Percentiles rank a stretch among this genome's conserved stretches.
Conservation (phyloP, 345 rosid species). For the Citrus inodora region DNA sequence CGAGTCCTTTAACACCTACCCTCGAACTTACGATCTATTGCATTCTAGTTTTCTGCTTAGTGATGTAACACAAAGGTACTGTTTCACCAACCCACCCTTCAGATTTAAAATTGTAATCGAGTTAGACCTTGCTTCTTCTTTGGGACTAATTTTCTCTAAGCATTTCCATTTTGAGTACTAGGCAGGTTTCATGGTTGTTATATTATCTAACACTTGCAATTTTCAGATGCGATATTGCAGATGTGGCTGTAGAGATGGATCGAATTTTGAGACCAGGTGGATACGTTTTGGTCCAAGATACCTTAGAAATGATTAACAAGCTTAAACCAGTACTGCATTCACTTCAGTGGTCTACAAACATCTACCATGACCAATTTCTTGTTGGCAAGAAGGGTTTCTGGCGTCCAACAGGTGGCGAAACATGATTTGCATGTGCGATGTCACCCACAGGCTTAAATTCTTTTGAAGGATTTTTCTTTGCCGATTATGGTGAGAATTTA, state of each 20-base stretch:
- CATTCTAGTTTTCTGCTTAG: slow-evolving; percentile 72
- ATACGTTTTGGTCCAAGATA: slow-evolving; percentile 72
- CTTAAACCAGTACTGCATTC: slow-evolving; percentile 49
- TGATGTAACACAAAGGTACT: slow-evolving; percentile 50
- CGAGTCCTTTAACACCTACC: slow-evolving; percentile 78
- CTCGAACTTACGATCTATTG: slow-evolving; percentile 81
- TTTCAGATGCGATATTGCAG: slow-evolving; percentile 58
- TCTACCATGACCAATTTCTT: slow-evolving; percentile 61
- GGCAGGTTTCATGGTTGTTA: neutral
- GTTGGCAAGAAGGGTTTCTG: slow-evolving; percentile 72
- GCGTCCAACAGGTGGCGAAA: slow-evolving; percentile 47
- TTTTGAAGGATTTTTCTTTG: neutral
- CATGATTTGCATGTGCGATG: neutral
- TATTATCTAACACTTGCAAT: neutral
- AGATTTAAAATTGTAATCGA: neutral
- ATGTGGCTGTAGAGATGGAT: slow-evolving; percentile 67
- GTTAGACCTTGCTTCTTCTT: neutral
- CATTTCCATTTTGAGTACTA: neutral
- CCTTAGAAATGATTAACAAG: slow-evolving; percentile 47
- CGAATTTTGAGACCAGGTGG: slow-evolving; percentile 83
- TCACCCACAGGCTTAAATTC: neutral
- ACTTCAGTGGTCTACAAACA: slow-evolving; percentile 63
- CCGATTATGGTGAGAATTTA: neutral
- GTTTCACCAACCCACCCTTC: neutral
- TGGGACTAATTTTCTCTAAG: neutral